A percentile compares a stretch with the other conserved stretches of the same genome.
Conservation (phyloP, 2,329 filamentous ascomycete species). For the Uncinocarpus reesii region DNA sequence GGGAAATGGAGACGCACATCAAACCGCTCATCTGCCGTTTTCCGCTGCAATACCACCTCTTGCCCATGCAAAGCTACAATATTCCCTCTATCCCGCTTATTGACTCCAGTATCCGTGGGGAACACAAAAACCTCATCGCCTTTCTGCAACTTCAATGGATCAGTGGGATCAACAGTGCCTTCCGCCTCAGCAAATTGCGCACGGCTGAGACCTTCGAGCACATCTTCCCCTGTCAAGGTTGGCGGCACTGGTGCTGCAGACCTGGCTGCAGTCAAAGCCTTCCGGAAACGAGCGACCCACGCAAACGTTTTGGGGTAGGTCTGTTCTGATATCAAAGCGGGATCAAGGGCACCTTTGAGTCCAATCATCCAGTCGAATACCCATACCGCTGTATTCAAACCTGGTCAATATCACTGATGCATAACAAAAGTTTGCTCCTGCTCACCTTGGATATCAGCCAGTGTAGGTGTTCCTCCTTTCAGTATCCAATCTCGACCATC, state of each 20-base stretch:
- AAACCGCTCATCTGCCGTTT: conserved; percentile 31
- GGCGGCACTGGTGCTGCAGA: conserved; percentile 32
- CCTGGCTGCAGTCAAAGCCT: conserved; percentile 38
- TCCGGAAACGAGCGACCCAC: conserved; percentile 55
- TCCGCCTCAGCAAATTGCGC: conserved; percentile 41
- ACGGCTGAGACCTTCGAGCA: conserved; percentile 1
- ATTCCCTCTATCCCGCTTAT: conserved; percentile 48
- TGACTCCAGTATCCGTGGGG: conserved; percentile 53
- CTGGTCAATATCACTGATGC: conserved; percentile 1
- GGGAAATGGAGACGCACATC: conserved; percentile 51
- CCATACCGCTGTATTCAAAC: conserved; percentile 44
- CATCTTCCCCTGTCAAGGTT: conserved; percentile 44
- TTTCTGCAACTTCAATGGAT: conserved; percentile 45
- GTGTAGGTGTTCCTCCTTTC: conserved; percentile 41
- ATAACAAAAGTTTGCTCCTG: conserved; percentile 4
- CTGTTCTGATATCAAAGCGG: conserved; percentile 41
- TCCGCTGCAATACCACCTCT: conserved; percentile 51
- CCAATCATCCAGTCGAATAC: conserved; percentile 54
- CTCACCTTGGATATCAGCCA: conserved; percentile 57
- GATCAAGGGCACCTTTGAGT: conserved; percentile 47
- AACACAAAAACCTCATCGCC: conserved; percentile 50
- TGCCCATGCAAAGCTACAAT: conserved; percentile 44
- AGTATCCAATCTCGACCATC: conserved; percentile 60
- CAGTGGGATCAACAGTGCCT: conserved; percentile 38
- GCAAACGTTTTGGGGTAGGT: conserved; percentile 52